phyloP scores from a whole-genome alignment of 2,329 filamentous ascomycete species.

The Fusarium sp. region DNA sequence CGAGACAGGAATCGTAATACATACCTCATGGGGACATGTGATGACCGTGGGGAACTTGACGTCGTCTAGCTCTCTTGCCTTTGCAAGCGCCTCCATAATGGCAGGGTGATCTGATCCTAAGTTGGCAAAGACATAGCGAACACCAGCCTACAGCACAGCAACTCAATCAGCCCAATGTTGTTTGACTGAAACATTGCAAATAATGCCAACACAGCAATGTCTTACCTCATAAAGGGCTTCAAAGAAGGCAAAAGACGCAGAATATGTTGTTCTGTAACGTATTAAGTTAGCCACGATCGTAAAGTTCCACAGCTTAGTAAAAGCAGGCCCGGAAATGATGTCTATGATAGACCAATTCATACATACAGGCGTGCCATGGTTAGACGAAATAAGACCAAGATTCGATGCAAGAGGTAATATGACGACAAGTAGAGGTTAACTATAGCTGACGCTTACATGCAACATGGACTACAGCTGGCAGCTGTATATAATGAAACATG shows the following conservation, averaged over 20 bases:
- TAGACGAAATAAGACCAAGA: no score
- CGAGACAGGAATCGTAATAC: background rate
- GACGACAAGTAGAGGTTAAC: background rate
- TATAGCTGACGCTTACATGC: background rate
- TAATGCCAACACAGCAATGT: background rate
- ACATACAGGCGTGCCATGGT: background rate
- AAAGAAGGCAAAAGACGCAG: background rate
- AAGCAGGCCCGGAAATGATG: no score
- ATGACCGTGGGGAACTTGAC: slow-evolving; percentile 2
- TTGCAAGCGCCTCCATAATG: slow-evolving; percentile 82
- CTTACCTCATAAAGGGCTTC: background rate
- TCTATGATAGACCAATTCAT: rapidly evolving
- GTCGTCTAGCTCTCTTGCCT: slow-evolving; percentile 62
- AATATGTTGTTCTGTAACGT: background rate
- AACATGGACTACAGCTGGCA: background rate
- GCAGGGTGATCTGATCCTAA: slow-evolving; percentile 76
- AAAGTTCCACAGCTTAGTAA: background rate
- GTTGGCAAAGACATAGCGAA: slow-evolving; percentile 69
- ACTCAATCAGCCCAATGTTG: background rate
- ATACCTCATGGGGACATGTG: slow-evolving; percentile 10
- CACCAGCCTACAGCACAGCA: slow-evolving; percentile 53
- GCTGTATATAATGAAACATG: background rate
- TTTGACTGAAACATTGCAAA: no score
- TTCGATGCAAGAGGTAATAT: background rate
- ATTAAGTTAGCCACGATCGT: background rate